Evolutionary conservation across 805 yeast genomes (phyloP).

Genomic region (Myxozyma neotropica): DNA sequence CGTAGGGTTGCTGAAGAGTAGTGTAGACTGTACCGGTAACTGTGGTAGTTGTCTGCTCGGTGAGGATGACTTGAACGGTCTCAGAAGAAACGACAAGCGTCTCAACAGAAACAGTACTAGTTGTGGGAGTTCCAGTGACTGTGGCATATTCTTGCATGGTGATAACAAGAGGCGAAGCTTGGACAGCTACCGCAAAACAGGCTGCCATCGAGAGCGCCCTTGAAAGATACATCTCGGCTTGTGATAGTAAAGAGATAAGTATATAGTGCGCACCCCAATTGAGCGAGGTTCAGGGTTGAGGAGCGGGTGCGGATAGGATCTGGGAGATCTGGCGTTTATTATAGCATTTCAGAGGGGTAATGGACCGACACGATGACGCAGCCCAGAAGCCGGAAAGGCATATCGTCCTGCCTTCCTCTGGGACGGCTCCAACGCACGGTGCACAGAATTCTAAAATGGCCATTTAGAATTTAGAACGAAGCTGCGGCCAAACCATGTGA

Average conservation of each 20-base stretch:
- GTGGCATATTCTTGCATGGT: slow-evolving; percentile 2
- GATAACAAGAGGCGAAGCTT: slow-evolving; percentile 6
- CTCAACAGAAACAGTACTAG: slow-evolving; percentile 3
- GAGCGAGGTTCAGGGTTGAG: neutral
- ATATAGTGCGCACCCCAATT: neutral
- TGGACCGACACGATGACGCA: neutral
- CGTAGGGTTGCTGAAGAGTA: slow-evolving; percentile 10
- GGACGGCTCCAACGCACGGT: neutral
- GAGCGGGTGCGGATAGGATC: neutral
- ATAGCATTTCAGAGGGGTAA: neutral
- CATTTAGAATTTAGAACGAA: too few relatives aligned
- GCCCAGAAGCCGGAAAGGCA: neutral
- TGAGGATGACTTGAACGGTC: slow-evolving; percentile 10
- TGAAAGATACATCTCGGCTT: neutral
- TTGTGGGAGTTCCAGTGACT: slow-evolving; percentile 6
- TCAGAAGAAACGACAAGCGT: slow-evolving; percentile 11
- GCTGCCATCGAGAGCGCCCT: neutral
- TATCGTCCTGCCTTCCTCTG: neutral
- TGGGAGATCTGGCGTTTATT: neutral
- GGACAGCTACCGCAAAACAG: neutral
- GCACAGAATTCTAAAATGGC: too few relatives aligned
- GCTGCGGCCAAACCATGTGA: too few relatives aligned
- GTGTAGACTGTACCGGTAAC: slow-evolving; percentile 18
- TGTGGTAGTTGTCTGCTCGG: slow-evolving; percentile 2
- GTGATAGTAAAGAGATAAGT: too few relatives aligned